Evolutionary conservation across 768 basidiomycete species (phyloP).

Genomic region (Cystofilobasidium bisporidii): DNA sequence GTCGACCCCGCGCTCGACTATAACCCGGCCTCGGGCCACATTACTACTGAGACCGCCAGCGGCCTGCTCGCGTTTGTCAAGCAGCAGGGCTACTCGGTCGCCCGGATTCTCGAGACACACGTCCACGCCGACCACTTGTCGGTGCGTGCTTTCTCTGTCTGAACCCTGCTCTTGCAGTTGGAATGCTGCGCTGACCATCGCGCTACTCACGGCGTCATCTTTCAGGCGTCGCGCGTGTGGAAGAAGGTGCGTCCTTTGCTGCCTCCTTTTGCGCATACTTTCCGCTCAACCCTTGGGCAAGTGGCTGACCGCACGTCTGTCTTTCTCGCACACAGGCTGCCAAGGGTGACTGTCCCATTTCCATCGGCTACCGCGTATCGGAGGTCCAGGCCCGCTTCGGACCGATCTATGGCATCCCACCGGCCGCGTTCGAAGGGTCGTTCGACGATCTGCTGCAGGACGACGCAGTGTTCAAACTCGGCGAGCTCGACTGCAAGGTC

Average conservation of each 20-base stretch:
- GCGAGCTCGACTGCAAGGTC: slow-evolving; percentile 27
- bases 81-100: slow-evolving; percentile 25
- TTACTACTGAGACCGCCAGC: slow-evolving; percentile 30
- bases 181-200: background rate
- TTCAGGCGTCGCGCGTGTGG: slow-evolving; percentile 11
- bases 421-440: slow-evolving; percentile 26
- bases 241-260: slow-evolving; percentile 27
- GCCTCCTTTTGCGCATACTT: background rate
- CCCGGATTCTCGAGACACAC: slow-evolving; percentile 34
- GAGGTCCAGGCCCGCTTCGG: slow-evolving; percentile 32
- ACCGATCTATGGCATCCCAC: slow-evolving; percentile 28
- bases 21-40: slow-evolving; percentile 25
- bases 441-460: slow-evolving; percentile 35
- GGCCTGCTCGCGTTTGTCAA: slow-evolving; percentile 30
- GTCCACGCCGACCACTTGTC: slow-evolving; percentile 37
- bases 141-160: too few species aligned
- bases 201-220: background rate
- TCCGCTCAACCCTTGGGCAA: too few species aligned
- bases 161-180: too few species aligned
- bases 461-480: slow-evolving; percentile 30
- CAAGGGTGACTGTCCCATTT: slow-evolving; percentile 25
- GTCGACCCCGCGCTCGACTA: slow-evolving; percentile 35
- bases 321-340: slow-evolving; percentile 3
- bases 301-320: background rate
- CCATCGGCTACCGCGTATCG: slow-evolving; percentile 29